Percentiles rank a stretch among this genome's conserved stretches.
Conservation (phyloP, 371 early-diverging fungal genomes). For the Sporodiniella umbellata region DNA sequence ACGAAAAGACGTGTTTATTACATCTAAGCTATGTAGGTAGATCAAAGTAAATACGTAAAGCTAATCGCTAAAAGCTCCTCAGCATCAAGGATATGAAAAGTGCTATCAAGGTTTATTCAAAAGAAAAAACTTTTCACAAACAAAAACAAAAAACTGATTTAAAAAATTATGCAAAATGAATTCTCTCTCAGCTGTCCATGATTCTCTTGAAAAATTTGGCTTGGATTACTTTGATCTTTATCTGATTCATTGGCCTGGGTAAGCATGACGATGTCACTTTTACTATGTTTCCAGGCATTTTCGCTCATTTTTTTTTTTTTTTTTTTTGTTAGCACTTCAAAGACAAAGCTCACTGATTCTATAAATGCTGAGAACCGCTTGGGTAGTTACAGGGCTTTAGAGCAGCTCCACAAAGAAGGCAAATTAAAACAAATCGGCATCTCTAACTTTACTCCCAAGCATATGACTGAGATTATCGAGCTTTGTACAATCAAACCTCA, state of each 20-base stretch:
- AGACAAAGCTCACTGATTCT: constrained; percentile 31
- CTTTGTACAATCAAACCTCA: constrained; percentile 66
- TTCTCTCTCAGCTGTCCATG: constrained; percentile 39
- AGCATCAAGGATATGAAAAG: constrained; percentile 74
- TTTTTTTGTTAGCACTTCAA: constrained; percentile 23
- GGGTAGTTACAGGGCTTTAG: constrained; percentile 56
- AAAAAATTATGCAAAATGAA: too few relatives aligned
- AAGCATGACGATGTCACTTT: too few relatives aligned
- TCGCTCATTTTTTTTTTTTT: background rate
- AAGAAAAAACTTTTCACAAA: too few relatives aligned
- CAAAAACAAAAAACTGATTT: too few relatives aligned
- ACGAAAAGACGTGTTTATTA: constrained; percentile 90
- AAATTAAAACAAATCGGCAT: constrained; percentile 66
- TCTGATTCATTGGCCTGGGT: constrained; percentile 67
- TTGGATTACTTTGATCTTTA: constrained; percentile 79
- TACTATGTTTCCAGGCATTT: too few relatives aligned
- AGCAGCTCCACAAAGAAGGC: constrained; percentile 52
- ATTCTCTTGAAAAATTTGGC: constrained; percentile 58
- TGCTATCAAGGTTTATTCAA: constrained; percentile 49
- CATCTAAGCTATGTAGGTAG: constrained; percentile 83
- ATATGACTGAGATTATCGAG: constrained; percentile 56
- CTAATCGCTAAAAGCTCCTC: constrained; percentile 56
- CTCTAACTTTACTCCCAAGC: constrained; percentile 68
- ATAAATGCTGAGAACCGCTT: constrained; percentile 54
- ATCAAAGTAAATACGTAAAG: background rate